Base-by-base conservation (phyloP, 805 yeast genomes). In the Saccharomycopsis lassenensis region DNA sequence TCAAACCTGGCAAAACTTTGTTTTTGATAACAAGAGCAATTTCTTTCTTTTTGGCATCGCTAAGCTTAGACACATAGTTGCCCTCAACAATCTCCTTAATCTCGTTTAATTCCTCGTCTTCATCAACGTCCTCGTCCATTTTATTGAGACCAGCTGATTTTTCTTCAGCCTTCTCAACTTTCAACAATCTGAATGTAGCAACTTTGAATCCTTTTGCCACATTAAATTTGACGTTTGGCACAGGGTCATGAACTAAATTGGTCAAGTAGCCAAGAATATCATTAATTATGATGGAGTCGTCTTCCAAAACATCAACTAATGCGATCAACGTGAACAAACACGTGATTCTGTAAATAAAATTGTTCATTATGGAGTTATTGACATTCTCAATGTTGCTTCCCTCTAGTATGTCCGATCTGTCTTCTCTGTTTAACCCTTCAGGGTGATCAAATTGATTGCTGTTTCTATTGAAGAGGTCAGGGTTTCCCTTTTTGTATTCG, bases 201-300 rank as follows among this genome's bases (percentile, higher is more conserved):
- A 64, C 18, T 67, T 61, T 28, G 72, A 67, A 74, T 11, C 94
- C 72, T 58, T 85, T 86, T 19, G 99, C 96, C 44, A 82, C 86
- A 59, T 87, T 91, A 63, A 91, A 91, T 53, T 96, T 72, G 45
- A 91, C 87, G 57, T 91, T 91, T 49, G 99, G 95, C 39, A 91
- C 96, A 5, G 75, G 69, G 59, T 91, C 98, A 25, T 64, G 65
- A 26, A 76, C 66, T 49, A 89, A 65, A 33, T 71, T 74, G 46
- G 74, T 68, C 43, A 91, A 65, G 51, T 84, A 87, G 17, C 96
- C 95, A 49, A 86, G 63, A 30, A 87, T 71, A 46, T 77, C 77
- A 27, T 66, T 65, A 27, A 71, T 63, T 16, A 82, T 70, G 29
- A 77, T 70, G 12, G 59, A 59, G 25, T 65, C 58, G 22, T 71